Evolutionary conservation across 305 asterid species (phyloP), one percentile per base, ranked within the genome.

Genomic region (Fraxinus sp.): DNA sequence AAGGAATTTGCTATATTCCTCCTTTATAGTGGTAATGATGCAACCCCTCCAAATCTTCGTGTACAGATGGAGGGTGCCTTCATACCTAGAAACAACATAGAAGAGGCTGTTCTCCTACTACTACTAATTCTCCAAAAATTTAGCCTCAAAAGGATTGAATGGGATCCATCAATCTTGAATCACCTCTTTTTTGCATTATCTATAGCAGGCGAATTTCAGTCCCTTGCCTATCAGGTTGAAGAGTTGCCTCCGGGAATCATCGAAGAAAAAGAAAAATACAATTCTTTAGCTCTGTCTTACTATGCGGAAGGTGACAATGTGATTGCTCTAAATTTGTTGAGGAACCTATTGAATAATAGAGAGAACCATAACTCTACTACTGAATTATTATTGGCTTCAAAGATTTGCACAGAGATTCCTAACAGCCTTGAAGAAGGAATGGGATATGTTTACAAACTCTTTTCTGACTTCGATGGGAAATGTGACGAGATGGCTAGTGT

Each of bases 91-190:
- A 94, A 89, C 91, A 96, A 94, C 37, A 83, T 92, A 16, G 99
- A 96, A 88, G 98, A 96, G 87, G 97, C 98, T 32, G 72, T 96
- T 84, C 96, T 96, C n/a, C 87, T 96, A 57, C 92, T 96, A 10
- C 85, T 93, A 2, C 86, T 96, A 68, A 86, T 91, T 82, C 92
- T 96, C 41, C 86, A 85, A 78, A 92, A 89, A 68, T 66, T 84
- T 72, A 77, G 64, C 55, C 86, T 83, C 81, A 85, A 82, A 70
- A 86, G 55, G 77, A 85, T 92, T 18, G 90, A 33, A 66, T 91
- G 97, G 96, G 99, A 96, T 80, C 93, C 97, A 4, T 92, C 98
- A 0, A 86, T 96, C 85, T 52, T 94, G 86, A 88, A 94, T 83
- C 97, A 94, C 85, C 95, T 96, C n/a, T 66, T 84, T 66, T 94